A percentile compares a stretch with the other conserved stretches of the same genome.
These are phyloP conservation scores for Microstroma glucosiphilum DNA, from an alignment of 1,284 basidiomycete species.

Conservation along the genomic window DNA sequence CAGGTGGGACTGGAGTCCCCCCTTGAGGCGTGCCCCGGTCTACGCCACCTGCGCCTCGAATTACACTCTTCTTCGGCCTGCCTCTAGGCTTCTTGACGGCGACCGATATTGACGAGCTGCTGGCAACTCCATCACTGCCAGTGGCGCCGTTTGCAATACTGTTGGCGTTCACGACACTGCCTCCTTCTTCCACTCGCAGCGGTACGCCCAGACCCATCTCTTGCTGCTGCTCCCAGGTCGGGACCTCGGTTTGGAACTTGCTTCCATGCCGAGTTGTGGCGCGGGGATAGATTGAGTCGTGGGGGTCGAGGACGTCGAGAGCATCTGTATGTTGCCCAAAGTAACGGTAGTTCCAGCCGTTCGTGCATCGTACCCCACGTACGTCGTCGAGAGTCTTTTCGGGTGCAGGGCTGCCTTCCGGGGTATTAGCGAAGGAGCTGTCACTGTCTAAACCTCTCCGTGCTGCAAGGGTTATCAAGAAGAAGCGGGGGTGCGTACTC, in stretches of 20 bases:
- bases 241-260: slow-evolving; percentile 67
- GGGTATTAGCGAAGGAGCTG: slow-evolving; percentile 20
- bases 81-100: slow-evolving; percentile 4
- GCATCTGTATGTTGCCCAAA: slow-evolving; percentile 88
- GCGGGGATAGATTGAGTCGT: slow-evolving; percentile 89
- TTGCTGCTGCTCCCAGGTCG: slow-evolving; percentile 41
- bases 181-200: slow-evolving; percentile 17
- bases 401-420: slow-evolving; percentile 25
- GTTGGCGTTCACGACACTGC: slow-evolving; percentile 15
- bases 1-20: not conserved
- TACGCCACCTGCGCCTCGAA: not conserved
- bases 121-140: no score
- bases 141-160: no score
- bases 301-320: slow-evolving; percentile 61
- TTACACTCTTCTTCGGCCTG: slow-evolving; percentile 6
- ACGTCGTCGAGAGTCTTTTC: slow-evolving; percentile 37
- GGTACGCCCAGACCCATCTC: slow-evolving; percentile 22
- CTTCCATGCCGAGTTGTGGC: slow-evolving; percentile 78
- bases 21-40: slow-evolving; percentile 5
- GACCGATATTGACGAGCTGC: no score
- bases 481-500: no score
- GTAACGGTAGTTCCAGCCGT: slow-evolving; percentile 92
- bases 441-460: not conserved
- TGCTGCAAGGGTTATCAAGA: no score
- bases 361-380: slow-evolving; percentile 64